Percentiles rank a stretch among this genome's conserved stretches.
Evolutionary conservation across 73 alveolate species (phyloP).

Genomic region (Blepharisma stoltei): DNA sequence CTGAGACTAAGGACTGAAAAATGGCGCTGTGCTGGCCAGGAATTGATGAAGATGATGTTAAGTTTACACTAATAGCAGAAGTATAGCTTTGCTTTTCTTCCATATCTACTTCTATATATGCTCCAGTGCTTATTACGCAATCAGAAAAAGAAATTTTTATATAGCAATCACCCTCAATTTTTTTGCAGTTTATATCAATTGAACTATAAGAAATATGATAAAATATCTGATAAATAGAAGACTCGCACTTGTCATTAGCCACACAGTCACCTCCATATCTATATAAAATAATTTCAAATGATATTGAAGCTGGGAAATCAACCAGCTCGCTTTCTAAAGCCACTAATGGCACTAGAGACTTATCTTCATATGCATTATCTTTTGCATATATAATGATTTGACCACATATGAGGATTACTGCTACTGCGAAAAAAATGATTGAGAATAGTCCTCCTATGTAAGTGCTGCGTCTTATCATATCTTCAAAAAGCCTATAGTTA

Average conservation of each 20-base stretch:
- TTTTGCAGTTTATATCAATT: not conserved
- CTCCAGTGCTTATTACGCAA: not conserved
- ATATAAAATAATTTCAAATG: not conserved
- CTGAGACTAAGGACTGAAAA: not conserved
- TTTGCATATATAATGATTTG: not conserved
- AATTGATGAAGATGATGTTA: conserved; percentile 21
- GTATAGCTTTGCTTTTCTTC: not conserved
- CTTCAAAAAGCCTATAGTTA: not conserved
- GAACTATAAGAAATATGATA: not conserved
- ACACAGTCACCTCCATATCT: conserved; percentile 14
- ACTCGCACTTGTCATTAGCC: not conserved
- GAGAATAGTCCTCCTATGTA: not conserved
- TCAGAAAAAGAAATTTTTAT: not conserved
- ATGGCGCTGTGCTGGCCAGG: not conserved
- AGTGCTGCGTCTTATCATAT: not conserved
- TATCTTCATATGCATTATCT: not conserved
- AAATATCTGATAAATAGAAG: not conserved
- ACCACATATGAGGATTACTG: not conserved
- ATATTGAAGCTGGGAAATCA: not conserved
- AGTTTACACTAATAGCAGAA: not conserved
- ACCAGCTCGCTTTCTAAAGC: not conserved
- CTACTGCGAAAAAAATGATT: not conserved
- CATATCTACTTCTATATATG: not conserved
- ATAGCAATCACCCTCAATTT: not conserved
- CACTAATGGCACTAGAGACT: not conserved